Conservation (phyloP, 176 grass and related monocot genomes). For the Stipa capillata region DNA sequence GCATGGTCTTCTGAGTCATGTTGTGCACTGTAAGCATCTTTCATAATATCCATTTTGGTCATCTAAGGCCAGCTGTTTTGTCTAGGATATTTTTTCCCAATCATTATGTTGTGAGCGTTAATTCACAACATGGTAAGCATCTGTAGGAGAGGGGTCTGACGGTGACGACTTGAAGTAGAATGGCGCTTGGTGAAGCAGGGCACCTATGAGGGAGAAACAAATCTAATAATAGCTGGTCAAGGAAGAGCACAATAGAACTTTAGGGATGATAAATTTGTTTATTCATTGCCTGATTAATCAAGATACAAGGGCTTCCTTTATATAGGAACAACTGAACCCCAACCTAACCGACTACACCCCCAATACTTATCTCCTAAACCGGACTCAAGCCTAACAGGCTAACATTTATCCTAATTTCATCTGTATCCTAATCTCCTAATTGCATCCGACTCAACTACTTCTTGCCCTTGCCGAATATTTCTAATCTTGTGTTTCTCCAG, state of each 20-base stretch:
- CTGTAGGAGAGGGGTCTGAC: too few species aligned
- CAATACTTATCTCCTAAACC: not conserved
- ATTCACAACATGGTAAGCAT: not conserved
- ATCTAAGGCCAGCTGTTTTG: not conserved
- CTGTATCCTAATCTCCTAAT: not conserved
- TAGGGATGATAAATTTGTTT: too few species aligned
- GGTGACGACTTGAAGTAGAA: too few species aligned
- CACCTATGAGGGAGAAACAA: too few species aligned
- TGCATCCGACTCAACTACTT: not conserved
- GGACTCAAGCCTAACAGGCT: not conserved
- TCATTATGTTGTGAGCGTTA: not conserved
- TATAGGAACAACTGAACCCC: too few species aligned
- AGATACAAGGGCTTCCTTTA: too few species aligned
- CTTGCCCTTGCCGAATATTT: not conserved
- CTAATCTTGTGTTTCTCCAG: not conserved
- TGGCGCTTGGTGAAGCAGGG: too few species aligned
- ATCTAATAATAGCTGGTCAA: too few species aligned
- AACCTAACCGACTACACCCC: not conserved
- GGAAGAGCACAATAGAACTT: too few species aligned
- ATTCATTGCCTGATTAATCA: too few species aligned
- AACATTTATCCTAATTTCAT: not conserved
- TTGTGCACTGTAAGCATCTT: not conserved
- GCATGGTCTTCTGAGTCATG: not conserved
- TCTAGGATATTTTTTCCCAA: not conserved
- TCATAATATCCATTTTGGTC: not conserved